Evolutionary conservation across 2,329 filamentous ascomycete genomes (phyloP).

Genomic region (Alternaria solani): DNA sequence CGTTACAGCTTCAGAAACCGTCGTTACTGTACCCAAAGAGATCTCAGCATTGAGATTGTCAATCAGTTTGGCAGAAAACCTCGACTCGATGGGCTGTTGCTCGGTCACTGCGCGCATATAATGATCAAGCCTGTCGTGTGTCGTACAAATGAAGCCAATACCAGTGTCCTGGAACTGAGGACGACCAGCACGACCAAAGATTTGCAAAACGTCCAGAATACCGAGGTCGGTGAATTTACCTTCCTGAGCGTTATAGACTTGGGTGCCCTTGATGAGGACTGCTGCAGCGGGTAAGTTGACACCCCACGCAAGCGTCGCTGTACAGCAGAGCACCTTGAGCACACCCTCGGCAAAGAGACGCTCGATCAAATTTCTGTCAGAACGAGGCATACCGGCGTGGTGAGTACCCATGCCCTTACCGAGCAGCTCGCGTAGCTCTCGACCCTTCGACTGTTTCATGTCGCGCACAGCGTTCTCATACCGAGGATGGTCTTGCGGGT

Average conservation of each 20-base stretch:
- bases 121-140: slow-evolving; percentile 89
- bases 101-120: slow-evolving; percentile 94
- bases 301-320: slow-evolving; percentile 96
- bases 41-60: slow-evolving; percentile 98
- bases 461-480: slow-evolving; percentile 84
- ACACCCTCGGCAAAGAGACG: slow-evolving; percentile 88
- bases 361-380: slow-evolving; percentile 95
- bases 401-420: slow-evolving; percentile 93
- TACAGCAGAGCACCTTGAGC: slow-evolving; percentile 98
- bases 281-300: slow-evolving; percentile 97
- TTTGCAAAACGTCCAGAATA: slow-evolving; percentile 95
- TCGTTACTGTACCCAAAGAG: slow-evolving; percentile 91
- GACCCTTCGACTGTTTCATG: slow-evolving; percentile 83
- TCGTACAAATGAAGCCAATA: slow-evolving; percentile 98
- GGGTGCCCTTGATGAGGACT: slow-evolving; percentile 97
- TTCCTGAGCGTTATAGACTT: slow-evolving; percentile 94
- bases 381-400: slow-evolving; percentile 94
- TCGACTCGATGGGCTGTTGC: slow-evolving; percentile 97
- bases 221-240: slow-evolving; percentile 97
- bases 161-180: slow-evolving; percentile 97
- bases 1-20: slow-evolving; percentile 89
- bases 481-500: slow-evolving; percentile 77
- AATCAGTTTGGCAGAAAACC: slow-evolving; percentile 89
- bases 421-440: slow-evolving; percentile 87
- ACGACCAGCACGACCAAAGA: slow-evolving; percentile 96